Base-by-base conservation (phyloP, 352 stramenopile genomes). In the Pythium grandisporangium region DNA sequence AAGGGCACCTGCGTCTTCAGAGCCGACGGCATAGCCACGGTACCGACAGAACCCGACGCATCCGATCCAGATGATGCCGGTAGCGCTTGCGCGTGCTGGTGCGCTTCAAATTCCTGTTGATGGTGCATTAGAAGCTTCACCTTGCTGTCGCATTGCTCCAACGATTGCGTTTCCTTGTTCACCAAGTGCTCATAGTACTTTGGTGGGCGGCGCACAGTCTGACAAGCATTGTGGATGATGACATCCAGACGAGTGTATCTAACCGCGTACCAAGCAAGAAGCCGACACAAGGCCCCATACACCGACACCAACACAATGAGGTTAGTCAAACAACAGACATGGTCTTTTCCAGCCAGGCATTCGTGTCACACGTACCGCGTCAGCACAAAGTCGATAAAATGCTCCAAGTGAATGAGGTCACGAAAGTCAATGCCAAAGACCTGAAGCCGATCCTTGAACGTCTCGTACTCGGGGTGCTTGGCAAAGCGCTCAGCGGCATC, bases 221-320 rank as follows among this genome's bases (percentile, higher is more conserved):
- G 95, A 68, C 95, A 98, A 7, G 95, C 95, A 61, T 98, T 98
- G 67, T 98, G 96, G 42, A 98, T 93, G 34, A 98, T 79, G 30
- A 98, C 84, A 66, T 98, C 93, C 26, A 98, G 75, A n/a, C 91
- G 91, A 37, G 74, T 66, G 53, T 93, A 86, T 2, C 54, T 58
- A 30, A 33, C 27, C 19, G n/a, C n/a, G n/a, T n/a, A n/a, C n/a
- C n/a, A n/a, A n/a, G n/a, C n/a, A n/a, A n/a, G n/a, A n/a, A n/a
- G n/a, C n/a, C n/a, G n/a, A n/a, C n/a, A n/a, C n/a, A n/a, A n/a
- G n/a, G n/a, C n/a, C n/a, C n/a, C n/a, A n/a, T n/a, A n/a, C n/a
- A n/a, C n/a, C n/a, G n/a, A n/a, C n/a, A n/a, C n/a, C n/a, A n/a
- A n/a, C n/a, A n/a, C n/a, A n/a, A 19, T 22, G 21, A 36, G 37